phyloP scores from a whole-genome alignment of 1,284 basidiomycete species.

The Ganoderma sp. region DNA sequence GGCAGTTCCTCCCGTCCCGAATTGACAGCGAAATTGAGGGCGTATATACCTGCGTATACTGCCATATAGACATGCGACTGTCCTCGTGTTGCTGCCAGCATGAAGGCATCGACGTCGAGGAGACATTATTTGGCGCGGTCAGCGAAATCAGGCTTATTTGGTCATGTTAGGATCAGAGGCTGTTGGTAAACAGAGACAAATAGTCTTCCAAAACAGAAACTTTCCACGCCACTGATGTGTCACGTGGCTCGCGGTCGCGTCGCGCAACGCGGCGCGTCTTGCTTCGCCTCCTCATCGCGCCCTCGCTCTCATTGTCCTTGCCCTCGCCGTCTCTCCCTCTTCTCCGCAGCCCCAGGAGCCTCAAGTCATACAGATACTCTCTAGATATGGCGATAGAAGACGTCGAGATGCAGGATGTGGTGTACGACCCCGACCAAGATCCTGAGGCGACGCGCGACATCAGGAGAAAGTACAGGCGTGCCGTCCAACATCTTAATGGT shows the following conservation, averaged over 20 bases:
- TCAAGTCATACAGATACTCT: background rate
- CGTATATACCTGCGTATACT: no score
- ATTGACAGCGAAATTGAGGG: no score
- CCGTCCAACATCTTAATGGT: slow-evolving; percentile 70
- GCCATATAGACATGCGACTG: no score
- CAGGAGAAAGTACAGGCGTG: slow-evolving; percentile 71
- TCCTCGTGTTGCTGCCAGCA: no score
- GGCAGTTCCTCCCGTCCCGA: no score
- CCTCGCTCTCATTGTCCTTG: background rate
- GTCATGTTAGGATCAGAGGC: background rate
- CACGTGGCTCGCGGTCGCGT: slow-evolving; percentile 10
- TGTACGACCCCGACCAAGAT: slow-evolving; percentile 81
- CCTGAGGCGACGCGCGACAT: slow-evolving; percentile 74
- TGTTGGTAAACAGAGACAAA: background rate
- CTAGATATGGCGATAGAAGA: slow-evolving; percentile 19
- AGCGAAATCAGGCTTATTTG: background rate
- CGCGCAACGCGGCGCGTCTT: slow-evolving; percentile 8
- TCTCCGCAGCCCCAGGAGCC: background rate
- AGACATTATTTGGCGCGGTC: no score
- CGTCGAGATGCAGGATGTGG: slow-evolving; percentile 31
- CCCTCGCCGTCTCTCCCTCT: background rate
- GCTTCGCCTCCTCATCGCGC: background rate
- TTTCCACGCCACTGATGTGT: background rate
- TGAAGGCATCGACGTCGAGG: no score
- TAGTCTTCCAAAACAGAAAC: background rate